phyloP scores from a whole-genome alignment of 2,329 filamentous ascomycete genomes.

The Hypoxylon sp. region DNA sequence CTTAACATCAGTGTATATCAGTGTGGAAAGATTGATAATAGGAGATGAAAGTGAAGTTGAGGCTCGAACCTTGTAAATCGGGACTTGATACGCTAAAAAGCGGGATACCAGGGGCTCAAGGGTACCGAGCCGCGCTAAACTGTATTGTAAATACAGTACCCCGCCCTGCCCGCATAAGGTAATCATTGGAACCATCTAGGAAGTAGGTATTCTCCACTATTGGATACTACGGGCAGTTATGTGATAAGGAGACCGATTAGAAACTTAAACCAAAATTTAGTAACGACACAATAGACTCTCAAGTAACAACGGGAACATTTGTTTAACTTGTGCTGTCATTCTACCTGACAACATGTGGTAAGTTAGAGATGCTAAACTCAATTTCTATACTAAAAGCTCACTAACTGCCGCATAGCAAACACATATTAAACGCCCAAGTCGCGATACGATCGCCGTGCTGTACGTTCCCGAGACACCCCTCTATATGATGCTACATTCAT shows the following conservation, averaged over 20 bases:
- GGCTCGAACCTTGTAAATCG: slow-evolving; percentile 5
- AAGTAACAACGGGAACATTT: not conserved
- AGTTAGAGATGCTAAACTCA: not conserved
- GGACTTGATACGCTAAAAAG: not conserved
- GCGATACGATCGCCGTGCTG: slow-evolving; percentile 96
- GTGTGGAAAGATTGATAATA: not conserved
- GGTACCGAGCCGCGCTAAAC: not conserved
- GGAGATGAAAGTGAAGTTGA: not conserved
- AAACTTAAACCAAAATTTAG: slow-evolving; percentile 31
- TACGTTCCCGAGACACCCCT: not conserved
- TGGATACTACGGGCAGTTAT: not conserved
- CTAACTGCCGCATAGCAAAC: slow-evolving; percentile 73
- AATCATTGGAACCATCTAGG: not conserved
- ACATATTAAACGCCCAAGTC: slow-evolving; percentile 98
- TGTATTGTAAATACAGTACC: slow-evolving; percentile 8
- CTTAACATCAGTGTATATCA: not conserved
- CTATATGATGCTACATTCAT: not conserved
- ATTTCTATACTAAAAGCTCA: not conserved
- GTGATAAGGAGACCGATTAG: slow-evolving; percentile 27
- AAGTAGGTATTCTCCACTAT: not conserved
- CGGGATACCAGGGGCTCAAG: slow-evolving; percentile 1
- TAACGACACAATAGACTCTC: slow-evolving; percentile 1
- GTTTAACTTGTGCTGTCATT: not conserved
- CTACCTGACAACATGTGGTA: slow-evolving; percentile 34
- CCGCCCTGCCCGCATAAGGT: slow-evolving; percentile 28